These are phyloP conservation scores for Russula griseocarnosa DNA, from an alignment of 768 basidiomycete genomes.

Conservation along the genomic window DNA sequence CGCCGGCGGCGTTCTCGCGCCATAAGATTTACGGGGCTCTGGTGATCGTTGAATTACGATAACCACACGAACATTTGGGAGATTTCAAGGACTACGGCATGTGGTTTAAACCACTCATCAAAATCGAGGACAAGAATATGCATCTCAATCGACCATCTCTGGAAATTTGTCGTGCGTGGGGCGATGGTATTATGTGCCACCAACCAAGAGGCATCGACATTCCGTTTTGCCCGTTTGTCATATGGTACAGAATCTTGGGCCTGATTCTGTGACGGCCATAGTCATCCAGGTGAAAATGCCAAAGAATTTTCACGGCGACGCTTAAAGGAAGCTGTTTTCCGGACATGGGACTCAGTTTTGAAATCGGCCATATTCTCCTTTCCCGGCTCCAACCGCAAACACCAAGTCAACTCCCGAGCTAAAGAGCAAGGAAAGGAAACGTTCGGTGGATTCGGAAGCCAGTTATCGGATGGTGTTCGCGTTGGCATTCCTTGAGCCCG, in stretches of 20 bases:
- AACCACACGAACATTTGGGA: background rate
- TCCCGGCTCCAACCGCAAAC: no score
- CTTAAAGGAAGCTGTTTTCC: no score
- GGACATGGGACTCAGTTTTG: background rate
- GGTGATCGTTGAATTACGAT: background rate
- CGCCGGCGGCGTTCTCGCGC: no score
- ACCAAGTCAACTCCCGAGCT: no score
- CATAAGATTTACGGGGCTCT: no score
- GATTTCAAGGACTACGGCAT: background rate
- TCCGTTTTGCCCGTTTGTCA: background rate
- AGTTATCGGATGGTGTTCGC: background rate
- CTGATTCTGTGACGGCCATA: background rate
- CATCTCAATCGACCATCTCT: no score
- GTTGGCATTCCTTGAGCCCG: background rate
- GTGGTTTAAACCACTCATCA: no score
- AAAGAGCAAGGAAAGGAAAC: background rate
- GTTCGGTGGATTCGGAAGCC: background rate
- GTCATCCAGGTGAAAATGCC: background rate
- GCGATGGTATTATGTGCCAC: background rate
- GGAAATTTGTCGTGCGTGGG: background rate
- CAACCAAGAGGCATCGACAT: background rate
- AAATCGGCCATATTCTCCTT: background rate
- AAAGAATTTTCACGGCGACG: rapidly evolving
- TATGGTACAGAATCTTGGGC: background rate
- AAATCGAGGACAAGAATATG: no score